Percentiles rank a stretch among this genome's conserved stretches.
phyloP scores from a whole-genome alignment of 139 green algal genomes.

The Microglena sp. region DNA sequence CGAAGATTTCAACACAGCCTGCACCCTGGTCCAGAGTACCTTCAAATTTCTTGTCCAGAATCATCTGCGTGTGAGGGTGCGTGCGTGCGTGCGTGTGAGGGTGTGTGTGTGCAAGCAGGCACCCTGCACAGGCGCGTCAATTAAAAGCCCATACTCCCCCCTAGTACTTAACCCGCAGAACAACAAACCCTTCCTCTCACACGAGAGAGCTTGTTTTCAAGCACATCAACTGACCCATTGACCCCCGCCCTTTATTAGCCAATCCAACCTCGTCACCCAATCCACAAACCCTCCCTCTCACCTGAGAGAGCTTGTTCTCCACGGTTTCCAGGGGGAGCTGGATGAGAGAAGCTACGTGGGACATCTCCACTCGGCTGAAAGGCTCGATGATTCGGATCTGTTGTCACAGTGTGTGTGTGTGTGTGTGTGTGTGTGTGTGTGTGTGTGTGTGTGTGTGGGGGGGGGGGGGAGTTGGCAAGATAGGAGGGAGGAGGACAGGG shows the following conservation, averaged over 20 bases:
- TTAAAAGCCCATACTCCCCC: too few species aligned
- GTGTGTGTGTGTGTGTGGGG: not conserved
- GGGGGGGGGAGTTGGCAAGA: not conserved
- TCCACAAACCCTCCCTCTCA: conserved; percentile 11
- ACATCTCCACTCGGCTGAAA: conserved; percentile 85
- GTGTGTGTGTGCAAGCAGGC: not conserved
- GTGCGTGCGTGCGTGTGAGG: not conserved
- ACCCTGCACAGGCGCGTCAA: too few species aligned
- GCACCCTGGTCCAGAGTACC: conserved; percentile 86
- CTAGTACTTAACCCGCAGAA: too few species aligned
- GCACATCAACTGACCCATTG: too few species aligned
- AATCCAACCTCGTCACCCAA: too few species aligned
- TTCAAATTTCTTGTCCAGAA: conserved; percentile 92
- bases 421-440: too few species aligned
- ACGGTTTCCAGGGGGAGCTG: conserved; percentile 67
- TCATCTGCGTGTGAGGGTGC: conserved; percentile 83
- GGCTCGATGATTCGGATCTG: conserved; percentile 85
- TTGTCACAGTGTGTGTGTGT: too few species aligned
- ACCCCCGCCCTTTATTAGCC: too few species aligned
- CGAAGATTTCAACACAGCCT: conserved; percentile 67
- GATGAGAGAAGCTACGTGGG: conserved; percentile 84
- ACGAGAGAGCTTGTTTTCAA: too few species aligned
- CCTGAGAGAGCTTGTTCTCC: conserved; percentile 85
- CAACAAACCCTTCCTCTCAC: too few species aligned
- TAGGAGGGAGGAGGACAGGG: not conserved